Conservation (phyloP, 140 eudicot genomes). For the Ambrosia hybrid region DNA sequence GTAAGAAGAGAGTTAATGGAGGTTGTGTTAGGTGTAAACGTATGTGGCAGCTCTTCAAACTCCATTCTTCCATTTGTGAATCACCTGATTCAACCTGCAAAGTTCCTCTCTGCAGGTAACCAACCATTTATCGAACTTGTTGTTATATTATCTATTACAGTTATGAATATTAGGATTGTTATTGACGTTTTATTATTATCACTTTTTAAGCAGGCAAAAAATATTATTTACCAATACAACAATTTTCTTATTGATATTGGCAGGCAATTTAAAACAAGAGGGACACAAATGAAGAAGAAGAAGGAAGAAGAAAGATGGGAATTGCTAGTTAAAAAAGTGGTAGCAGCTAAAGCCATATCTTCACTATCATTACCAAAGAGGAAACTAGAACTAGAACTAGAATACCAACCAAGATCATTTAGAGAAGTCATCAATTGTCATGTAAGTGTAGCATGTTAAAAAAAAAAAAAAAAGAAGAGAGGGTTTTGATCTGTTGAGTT, state of each 20-base stretch:
- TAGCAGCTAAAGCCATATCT: slow-evolving; percentile 71
- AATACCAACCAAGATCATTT: slow-evolving; percentile 24
- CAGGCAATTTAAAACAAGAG: slow-evolving; percentile 80
- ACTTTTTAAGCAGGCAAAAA: no score
- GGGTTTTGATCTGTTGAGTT: neutral
- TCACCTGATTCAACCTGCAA: slow-evolving; percentile 61
- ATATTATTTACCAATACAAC: no score
- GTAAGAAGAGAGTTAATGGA: slow-evolving; percentile 72
- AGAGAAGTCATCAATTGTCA: slow-evolving; percentile 16
- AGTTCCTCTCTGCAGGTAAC: slow-evolving; percentile 95
- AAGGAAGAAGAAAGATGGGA: slow-evolving; percentile 70
- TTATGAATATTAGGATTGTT: neutral
- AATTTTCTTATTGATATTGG: neutral
- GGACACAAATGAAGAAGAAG: slow-evolving; percentile 39
- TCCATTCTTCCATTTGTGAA: slow-evolving; percentile 86
- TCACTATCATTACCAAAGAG: slow-evolving; percentile 63
- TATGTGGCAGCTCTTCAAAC: slow-evolving; percentile 89
- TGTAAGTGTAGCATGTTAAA: neutral
- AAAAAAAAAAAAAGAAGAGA: slow-evolving; percentile 27
- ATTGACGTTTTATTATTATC: no score
- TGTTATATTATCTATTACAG: no score
- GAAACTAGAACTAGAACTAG: slow-evolving; percentile 42
- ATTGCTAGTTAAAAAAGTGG: slow-evolving; percentile 67
- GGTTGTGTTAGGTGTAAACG: slow-evolving; percentile 85
- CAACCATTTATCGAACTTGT: neutral